phyloP scores from a whole-genome alignment of 441 rosid genomes.

The Adansonia gregorii region DNA sequence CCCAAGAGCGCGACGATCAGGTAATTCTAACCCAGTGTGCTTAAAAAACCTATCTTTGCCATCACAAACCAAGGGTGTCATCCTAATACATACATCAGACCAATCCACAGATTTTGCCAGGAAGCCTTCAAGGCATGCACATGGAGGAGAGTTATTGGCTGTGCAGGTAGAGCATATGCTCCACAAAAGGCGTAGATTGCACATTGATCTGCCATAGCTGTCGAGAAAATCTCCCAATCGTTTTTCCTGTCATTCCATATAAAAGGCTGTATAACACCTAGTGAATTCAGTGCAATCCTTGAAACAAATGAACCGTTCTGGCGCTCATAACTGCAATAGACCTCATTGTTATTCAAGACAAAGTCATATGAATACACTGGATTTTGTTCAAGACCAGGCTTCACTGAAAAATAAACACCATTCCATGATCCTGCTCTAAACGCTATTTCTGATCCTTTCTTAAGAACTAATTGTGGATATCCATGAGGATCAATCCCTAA shows the following conservation, averaged over 20 bases:
- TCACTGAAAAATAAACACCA: conserved; percentile 29
- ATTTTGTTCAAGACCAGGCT: background rate
- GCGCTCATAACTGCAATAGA: background rate
- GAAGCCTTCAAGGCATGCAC: conserved; percentile 35
- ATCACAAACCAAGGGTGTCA: conserved; percentile 17
- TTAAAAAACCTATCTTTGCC: background rate
- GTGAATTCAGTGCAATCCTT: background rate
- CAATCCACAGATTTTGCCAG: background rate
- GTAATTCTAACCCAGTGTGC: background rate
- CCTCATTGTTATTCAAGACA: conserved; percentile 8
- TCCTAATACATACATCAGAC: conserved; percentile 27
- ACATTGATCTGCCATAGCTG: background rate
- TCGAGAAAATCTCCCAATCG: conserved; percentile 29
- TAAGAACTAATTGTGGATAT: conserved; percentile 18
- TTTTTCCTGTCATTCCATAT: conserved; percentile 18
- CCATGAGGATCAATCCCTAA: conserved; percentile 23
- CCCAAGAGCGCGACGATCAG: conserved; percentile 21
- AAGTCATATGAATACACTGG: background rate
- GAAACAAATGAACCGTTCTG: conserved; percentile 20
- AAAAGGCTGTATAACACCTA: conserved; percentile 36
- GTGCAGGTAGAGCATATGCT: background rate
- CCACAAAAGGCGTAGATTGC: background rate
- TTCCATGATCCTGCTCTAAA: background rate
- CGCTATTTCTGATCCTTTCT: background rate
- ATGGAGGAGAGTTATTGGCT: background rate